Base-by-base conservation (phyloP, 2,329 filamentous ascomycete genomes). In the Colletotrichum lini region DNA sequence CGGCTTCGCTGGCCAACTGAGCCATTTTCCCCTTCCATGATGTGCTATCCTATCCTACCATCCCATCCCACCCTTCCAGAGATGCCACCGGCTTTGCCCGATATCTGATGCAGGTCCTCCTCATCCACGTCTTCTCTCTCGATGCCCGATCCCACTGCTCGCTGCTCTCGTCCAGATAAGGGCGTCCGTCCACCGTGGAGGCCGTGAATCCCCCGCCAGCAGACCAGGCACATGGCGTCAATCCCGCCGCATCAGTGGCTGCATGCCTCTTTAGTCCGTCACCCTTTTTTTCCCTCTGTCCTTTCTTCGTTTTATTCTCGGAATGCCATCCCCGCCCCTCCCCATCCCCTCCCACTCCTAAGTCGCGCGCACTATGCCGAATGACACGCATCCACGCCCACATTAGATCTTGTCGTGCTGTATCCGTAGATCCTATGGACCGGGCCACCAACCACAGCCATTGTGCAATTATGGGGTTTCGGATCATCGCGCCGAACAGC, bases 201-300 rank as follows among this genome's bases (percentile, higher is more conserved):
- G 42, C 42, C 18, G 18, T 38, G 40, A 66, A n/a, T 60, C 63
- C 63, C 64, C 52, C 38, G 26, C 58, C 68, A 38, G 40, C 58
- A 30, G 52, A 18, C 52, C 26, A 53, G 10, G 65, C 68, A 71
- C 68, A 68, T 68, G 68, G 68, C 68, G 68, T 58, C 42, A 63
- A 63, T 68, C 65, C 58, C 58, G 68, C 68, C 35, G 63, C 68
- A 30, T 59, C 58, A 71, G 58, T 71, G 68, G 65, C 53, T 64
- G 58, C 35, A 12, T n/a, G 30, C 7, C 30, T 8, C 30, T 30
- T 30, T 30, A 3, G 26, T 26, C 4, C 26, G 26, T 26, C 26
- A 4, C 26, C 38, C 15, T 23, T 56, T 23, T 21, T 12, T 8
- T 38, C 13, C 1, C 23, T 23, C 23, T 23, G 23, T 40, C 3